Percentiles rank a stretch among this genome's conserved stretches.
Evolutionary conservation across 345 rosid genomes (phyloP).

Genomic region (Populus simonii): DNA sequence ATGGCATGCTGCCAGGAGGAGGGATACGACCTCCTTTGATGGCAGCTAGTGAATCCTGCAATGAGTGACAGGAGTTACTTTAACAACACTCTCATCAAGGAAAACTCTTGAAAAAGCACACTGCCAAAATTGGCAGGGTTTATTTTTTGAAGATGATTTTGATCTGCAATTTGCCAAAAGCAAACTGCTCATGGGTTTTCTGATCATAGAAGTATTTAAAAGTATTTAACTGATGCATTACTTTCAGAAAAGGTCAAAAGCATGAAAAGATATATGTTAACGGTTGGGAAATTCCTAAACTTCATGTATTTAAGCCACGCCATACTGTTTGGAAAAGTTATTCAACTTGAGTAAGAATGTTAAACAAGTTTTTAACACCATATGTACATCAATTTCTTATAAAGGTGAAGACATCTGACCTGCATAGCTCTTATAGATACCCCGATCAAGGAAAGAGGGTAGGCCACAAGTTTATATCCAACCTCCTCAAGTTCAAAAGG

Average conservation of each 20-base stretch:
- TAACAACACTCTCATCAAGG: background rate
- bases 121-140: too few relatives aligned
- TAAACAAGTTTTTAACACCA: background rate
- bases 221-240: background rate
- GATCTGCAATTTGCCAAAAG: too few relatives aligned
- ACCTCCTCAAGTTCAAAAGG: constrained; percentile 78
- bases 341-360: background rate
- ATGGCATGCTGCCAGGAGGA: constrained; percentile 86
- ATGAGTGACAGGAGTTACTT: background rate
- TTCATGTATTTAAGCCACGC: too few relatives aligned
- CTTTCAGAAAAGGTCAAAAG: background rate
- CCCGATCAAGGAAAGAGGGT: constrained; percentile 81
- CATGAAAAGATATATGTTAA: background rate
- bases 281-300: too few relatives aligned
- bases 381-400: background rate
- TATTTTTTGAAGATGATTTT: too few relatives aligned
- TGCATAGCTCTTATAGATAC: constrained; percentile 92
- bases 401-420: constrained; percentile 37
- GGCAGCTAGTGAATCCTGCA: constrained; percentile 71
- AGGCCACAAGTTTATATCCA: constrained; percentile 80
- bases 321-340: background rate
- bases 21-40: constrained; percentile 88
- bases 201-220: too few relatives aligned
- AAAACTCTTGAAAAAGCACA: too few relatives aligned
- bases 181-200: too few relatives aligned